Percentiles rank a stretch among this genome's conserved stretches.
Conservation (phyloP, 202 grass and related monocot species). For the Eragrostis tef region DNA sequence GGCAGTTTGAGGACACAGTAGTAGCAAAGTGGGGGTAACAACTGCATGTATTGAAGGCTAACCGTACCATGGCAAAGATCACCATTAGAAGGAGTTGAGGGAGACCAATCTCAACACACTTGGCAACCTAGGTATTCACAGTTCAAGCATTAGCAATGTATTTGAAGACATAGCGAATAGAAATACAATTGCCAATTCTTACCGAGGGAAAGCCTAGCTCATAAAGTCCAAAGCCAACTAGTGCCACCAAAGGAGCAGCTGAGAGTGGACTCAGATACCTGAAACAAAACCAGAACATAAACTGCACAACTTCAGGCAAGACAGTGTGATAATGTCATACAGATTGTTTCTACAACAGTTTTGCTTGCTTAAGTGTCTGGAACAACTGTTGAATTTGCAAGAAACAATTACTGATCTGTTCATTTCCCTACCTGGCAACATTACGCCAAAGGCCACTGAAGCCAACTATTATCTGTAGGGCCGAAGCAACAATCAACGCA, state of each 20-base stretch:
- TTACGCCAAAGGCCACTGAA: conserved; percentile 99
- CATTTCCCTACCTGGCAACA: conserved; percentile 72
- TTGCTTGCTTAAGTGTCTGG: conserved; percentile 17
- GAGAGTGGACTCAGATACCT: conserved; percentile 95
- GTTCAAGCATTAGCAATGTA: conserved; percentile 36
- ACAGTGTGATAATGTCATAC: neutral
- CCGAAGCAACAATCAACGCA: conserved; percentile 92
- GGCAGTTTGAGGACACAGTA: conserved; percentile 6
- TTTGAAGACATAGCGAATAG: conserved; percentile 24
- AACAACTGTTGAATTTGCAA: conserved; percentile 9
- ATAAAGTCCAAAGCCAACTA: conserved; percentile 90
- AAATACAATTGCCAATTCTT: conserved; percentile 40
- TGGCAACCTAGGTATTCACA: conserved; percentile 74
- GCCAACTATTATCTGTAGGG: conserved; percentile 93
- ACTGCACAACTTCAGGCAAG: conserved; percentile 3
- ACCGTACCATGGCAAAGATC: conserved; percentile 79
- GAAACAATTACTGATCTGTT: conserved; percentile 21
- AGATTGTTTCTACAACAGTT: conserved; percentile 6
- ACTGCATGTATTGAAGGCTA: conserved; percentile 18
- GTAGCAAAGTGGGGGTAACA: neutral
- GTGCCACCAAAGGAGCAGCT: conserved; percentile 78
- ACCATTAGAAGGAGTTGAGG: conserved; percentile 86
- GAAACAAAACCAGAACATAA: conserved; percentile 44
- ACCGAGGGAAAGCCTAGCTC: conserved; percentile 96
- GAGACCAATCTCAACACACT: conserved; percentile 95